phyloP scores from a whole-genome alignment of 805 yeast species.

The Jamesozyma hellenica region DNA sequence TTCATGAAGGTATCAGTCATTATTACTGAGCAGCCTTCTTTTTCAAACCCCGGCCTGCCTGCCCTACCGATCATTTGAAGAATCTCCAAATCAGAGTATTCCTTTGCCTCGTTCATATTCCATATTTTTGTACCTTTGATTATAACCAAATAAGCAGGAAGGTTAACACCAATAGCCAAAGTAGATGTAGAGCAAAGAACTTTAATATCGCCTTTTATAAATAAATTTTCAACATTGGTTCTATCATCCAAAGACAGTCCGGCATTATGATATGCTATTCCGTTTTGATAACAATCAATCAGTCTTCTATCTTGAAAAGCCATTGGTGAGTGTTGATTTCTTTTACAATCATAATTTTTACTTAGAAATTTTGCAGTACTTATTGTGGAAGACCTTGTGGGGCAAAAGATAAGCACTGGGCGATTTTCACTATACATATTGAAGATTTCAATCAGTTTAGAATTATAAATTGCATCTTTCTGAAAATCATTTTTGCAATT shows the following conservation, averaged over 20 bases:
- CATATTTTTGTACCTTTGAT: slow-evolving; percentile 58
- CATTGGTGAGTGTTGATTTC: background rate
- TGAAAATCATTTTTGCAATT: slow-evolving; percentile 37
- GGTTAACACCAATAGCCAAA: slow-evolving; percentile 49
- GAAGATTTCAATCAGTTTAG: slow-evolving; percentile 34
- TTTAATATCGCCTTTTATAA: slow-evolving; percentile 34
- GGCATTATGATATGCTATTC: slow-evolving; percentile 51
- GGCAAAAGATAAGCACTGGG: slow-evolving; percentile 43
- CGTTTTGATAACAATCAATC: slow-evolving; percentile 17
- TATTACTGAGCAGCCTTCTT: slow-evolving; percentile 38
- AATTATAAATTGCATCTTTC: slow-evolving; percentile 36
- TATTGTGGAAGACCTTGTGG: slow-evolving; percentile 41
- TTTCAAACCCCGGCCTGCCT: slow-evolving; percentile 51
- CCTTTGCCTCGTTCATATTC: slow-evolving; percentile 38
- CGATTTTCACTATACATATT: slow-evolving; percentile 31
- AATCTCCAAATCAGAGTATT: slow-evolving; percentile 46
- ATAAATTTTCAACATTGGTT: slow-evolving; percentile 35
- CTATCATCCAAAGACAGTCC: slow-evolving; percentile 43
- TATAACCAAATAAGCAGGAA: slow-evolving; percentile 51
- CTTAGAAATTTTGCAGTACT: slow-evolving; percentile 37
- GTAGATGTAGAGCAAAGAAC: slow-evolving; percentile 51
- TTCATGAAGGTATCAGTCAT: slow-evolving; percentile 34
- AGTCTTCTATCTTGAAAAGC: background rate
- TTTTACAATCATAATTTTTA: slow-evolving; percentile 6
- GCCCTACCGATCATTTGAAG: slow-evolving; percentile 60